Evolutionary conservation across 2,329 filamentous ascomycete genomes (phyloP), one percentile per base, ranked within the genome.

Genomic region (Rutstroemia sp.): DNA sequence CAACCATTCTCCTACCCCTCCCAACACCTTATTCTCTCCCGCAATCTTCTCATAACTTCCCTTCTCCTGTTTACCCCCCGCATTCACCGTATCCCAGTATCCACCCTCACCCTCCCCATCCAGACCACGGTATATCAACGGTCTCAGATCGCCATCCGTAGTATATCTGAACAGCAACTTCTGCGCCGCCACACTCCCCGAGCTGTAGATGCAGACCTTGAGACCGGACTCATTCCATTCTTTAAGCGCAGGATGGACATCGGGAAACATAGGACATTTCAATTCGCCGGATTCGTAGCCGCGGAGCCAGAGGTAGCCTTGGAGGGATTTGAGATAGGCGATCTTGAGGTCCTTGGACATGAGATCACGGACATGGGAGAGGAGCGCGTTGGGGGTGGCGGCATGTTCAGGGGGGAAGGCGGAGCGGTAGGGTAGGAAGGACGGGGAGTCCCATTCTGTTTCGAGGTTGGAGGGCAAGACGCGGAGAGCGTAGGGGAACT

Each of bases 41-140:
- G 52, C 59, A 52, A 71, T 69, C 52, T 59, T 66, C 51, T 73
- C 70, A 72, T 92, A 94, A 69, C 88, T 92, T 21, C 69, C 71
- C 41, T 72, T 69, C 64, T 90, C 81, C 47, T 78, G 81, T 75
- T 94, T 94, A 56, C 81, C 77, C 1, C 89, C 89, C 34, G 89
- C 88, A 69, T 89, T 92, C 58, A 88, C 81, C 3, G 88, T 92
- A 70, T 94, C 89, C 68, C 90, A 92, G 77, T 83, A 90, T 37
- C 73, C 69, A 64, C 90, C 92, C 58, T 87, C 81, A 3, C 88
- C 92, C 58, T 87, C 81, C 3, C 88, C 92, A 70, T 94, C 89
- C 67, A 90, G 92, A 77, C 83, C 90, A 63, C 79, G 85, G 46
- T 75, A 75, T 58, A 90, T 78, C 56, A 81, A 70, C 1, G 73